These are phyloP conservation scores for Botrytis medusae DNA, from an alignment of 2,329 filamentous ascomycete genomes.

Conservation along the genomic window DNA sequence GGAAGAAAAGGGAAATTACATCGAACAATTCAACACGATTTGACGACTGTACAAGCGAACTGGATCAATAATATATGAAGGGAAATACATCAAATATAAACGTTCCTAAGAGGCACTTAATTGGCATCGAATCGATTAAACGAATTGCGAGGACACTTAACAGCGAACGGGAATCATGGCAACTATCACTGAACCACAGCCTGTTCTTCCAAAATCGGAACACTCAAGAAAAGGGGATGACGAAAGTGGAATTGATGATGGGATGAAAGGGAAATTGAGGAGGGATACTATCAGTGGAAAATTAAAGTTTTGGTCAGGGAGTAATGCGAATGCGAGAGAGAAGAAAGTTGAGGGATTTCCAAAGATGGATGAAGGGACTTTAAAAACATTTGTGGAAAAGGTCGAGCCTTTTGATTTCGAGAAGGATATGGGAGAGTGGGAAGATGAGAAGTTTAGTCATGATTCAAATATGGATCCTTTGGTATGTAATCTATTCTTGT, in stretches of 20 bases:
- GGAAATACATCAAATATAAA: background rate
- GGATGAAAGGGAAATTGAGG: background rate
- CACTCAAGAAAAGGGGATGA: background rate
- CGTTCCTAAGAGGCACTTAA: background rate
- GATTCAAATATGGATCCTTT: background rate
- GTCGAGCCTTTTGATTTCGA: background rate
- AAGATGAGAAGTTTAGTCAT: background rate
- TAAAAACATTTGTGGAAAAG: background rate
- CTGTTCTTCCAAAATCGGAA: background rate
- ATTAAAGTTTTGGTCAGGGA: constrained; percentile 8
- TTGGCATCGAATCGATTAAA: background rate
- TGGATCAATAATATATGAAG: background rate
- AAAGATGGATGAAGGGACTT: background rate
- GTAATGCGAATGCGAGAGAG: background rate
- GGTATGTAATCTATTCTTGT: constrained; percentile 1
- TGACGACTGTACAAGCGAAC: too few species aligned
- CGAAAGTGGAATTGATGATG: background rate
- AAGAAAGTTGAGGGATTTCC: background rate
- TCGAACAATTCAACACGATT: background rate
- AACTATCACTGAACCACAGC: constrained; percentile 7
- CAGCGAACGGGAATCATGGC: background rate
- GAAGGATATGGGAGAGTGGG: constrained; percentile 1
- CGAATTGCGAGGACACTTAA: background rate
- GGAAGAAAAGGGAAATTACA: background rate
- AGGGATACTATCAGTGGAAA: constrained; percentile 4